Evolutionary conservation across 73 alveolate genomes (phyloP).

Genomic region (Strombidium stylifer): DNA sequence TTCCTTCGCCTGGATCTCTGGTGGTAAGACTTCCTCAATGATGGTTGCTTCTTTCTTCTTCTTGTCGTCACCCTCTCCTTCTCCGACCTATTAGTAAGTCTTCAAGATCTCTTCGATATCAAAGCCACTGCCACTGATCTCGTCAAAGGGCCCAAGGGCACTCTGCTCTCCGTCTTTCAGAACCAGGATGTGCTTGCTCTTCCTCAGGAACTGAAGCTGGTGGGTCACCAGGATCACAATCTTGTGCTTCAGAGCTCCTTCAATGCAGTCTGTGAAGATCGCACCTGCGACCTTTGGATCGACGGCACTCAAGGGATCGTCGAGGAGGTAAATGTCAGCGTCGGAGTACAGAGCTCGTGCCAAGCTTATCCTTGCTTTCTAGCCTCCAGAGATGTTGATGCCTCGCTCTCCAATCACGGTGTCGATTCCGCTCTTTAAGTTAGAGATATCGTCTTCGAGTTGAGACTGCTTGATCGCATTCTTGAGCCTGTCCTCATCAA

Average conservation of each 20-base stretch:
- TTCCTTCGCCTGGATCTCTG: too few species aligned
- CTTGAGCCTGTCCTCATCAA: slow-evolving; percentile 73
- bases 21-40: too few species aligned
- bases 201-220: slow-evolving; percentile 38
- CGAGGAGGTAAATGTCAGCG: slow-evolving; percentile 73
- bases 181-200: slow-evolving; percentile 26
- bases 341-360: slow-evolving; percentile 96
- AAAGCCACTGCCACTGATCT: background rate
- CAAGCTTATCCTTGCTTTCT: slow-evolving; percentile 92
- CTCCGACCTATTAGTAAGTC: background rate
- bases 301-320: slow-evolving; percentile 93
- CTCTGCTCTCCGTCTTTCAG: slow-evolving; percentile 34
- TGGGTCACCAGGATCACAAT: slow-evolving; percentile 79
- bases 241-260: slow-evolving; percentile 73
- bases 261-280: too few species aligned
- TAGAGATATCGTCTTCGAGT: slow-evolving; percentile 80
- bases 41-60: too few species aligned
- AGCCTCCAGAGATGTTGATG: slow-evolving; percentile 94
- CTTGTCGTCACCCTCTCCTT: too few species aligned
- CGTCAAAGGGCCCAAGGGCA: background rate
- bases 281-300: slow-evolving; percentile 95
- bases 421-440: slow-evolving; percentile 84
- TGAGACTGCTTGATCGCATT: slow-evolving; percentile 72
- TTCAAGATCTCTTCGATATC: background rate
- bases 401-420: slow-evolving; percentile 98